Evolutionary conservation across 2,329 filamentous ascomycete species (phyloP), one percentile per base, ranked within the genome.

Genomic region (Fusarium pseudonygamai): DNA sequence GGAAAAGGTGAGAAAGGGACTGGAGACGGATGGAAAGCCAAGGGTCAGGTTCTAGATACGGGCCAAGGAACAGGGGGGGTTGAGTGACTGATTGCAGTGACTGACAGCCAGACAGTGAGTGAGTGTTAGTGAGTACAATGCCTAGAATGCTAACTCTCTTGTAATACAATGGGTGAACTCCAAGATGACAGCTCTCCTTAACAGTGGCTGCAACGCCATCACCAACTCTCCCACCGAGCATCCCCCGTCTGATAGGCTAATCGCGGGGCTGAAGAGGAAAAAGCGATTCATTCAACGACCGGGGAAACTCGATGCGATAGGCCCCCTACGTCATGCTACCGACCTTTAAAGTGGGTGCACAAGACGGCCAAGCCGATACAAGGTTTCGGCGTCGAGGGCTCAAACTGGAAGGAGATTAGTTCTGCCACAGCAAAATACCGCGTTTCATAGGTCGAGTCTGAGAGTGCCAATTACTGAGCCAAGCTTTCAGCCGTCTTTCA

Each of bases 321-420:
- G 65, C 12, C 36, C 18, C 24, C 50, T 64, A 73, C 69, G 64
- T 73, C 69, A 72, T 69, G 26, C 45, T 32, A 24, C 60, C 39
- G 32, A 24, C 11, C 32, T 36, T 12, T 16, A 26, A n/a, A 65
- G 70, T 70, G 72, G 73, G 61, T 53, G 32, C 34, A 50, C 46
- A 40, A 34, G 58, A 53, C 75, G 75, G 75, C 36, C 63, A 60
- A 58, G 61, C 75, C 75, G 75, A 77, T 34, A 70, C 64, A 68
- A 72, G 58, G 52, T 60, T 72, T 77, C 75, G 75, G 75, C 60
- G 68, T n/a, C 39, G 37, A 42, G 28, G 50, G 47, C 67, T 70
- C 60, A 45, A 70, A 70, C 34, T 57, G 67, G 67, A 69, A 70
- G 67, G 67, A 70, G 67, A 60, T 59, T 59, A 70, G 45, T 32